These are phyloP conservation scores for Colletotrichum coccodes DNA, from an alignment of 2,329 filamentous ascomycete species.

Conservation along the genomic window DNA sequence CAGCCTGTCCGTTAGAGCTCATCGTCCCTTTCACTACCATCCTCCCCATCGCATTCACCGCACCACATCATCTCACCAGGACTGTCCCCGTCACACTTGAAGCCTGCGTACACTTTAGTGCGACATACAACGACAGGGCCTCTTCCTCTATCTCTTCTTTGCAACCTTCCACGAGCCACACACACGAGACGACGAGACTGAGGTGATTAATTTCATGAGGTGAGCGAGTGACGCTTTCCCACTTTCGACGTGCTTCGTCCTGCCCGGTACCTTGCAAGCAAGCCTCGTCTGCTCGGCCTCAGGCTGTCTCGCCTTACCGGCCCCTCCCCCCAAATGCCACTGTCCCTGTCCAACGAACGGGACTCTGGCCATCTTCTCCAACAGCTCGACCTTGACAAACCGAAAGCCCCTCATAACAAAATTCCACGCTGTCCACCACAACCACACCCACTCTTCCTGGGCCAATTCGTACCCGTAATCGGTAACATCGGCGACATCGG, in stretches of 20 bases:
- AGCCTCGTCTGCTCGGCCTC: not conserved
- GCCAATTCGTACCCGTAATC: constrained; percentile 10
- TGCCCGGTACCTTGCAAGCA: constrained; percentile 12
- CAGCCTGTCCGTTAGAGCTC: constrained; percentile 6
- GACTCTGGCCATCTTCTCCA: not conserved
- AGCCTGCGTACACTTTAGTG: not conserved
- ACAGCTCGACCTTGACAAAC: constrained; percentile 2
- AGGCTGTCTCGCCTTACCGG: not conserved
- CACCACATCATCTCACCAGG: not conserved
- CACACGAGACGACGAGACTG: not conserved
- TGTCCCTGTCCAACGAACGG: constrained; percentile 1
- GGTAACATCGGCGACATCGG: constrained; percentile 2
- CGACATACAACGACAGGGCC: constrained; percentile 8
- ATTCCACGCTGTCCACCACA: constrained; percentile 20
- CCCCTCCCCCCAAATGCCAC: constrained; percentile 10
- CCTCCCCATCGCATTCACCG: constrained; percentile 2
- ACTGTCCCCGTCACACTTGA: not conserved
- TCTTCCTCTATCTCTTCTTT: not conserved
- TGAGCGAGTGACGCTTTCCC: constrained; percentile 8
- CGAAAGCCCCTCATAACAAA: constrained; percentile 21
- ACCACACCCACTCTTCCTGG: constrained; percentile 8
- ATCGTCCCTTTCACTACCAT: constrained; percentile 1
- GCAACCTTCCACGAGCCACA: not conserved
- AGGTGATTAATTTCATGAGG: not conserved
- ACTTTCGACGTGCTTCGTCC: constrained; percentile 8